Evolutionary conservation across 345 rosid genomes (phyloP).

Genomic region (Lumnitzera littorea): DNA sequence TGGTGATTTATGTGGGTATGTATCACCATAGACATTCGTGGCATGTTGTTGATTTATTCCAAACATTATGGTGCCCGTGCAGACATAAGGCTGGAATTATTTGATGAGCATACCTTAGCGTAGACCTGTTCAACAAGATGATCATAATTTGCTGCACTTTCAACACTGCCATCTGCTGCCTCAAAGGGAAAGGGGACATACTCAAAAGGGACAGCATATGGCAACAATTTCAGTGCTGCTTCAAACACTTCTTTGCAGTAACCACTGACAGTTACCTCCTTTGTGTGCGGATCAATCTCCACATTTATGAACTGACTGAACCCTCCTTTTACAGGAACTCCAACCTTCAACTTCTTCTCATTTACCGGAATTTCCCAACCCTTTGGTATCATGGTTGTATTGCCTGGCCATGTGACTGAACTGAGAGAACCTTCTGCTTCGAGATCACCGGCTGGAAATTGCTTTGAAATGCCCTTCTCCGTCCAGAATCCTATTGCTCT

Average conservation of each 20-base stretch:
- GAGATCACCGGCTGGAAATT: too few species aligned
- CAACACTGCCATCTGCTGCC: too few species aligned
- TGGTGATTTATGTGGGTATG: too few species aligned
- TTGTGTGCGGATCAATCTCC: neutral
- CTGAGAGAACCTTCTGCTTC: slow-evolving; percentile 1
- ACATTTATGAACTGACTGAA: slow-evolving; percentile 25
- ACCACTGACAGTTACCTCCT: neutral
- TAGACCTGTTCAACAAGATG: slow-evolving; percentile 16
- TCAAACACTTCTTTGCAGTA: slow-evolving; percentile 17
- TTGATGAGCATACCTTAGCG: slow-evolving; percentile 10
- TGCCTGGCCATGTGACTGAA: slow-evolving; percentile 19
- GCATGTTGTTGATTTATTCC: too few species aligned
- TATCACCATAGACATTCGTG: too few species aligned
- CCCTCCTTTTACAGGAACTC: slow-evolving; percentile 25
- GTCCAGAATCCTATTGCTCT: slow-evolving; percentile 39
- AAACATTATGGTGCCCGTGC: too few species aligned
- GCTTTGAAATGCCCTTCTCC: neutral
- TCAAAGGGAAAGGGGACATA: too few species aligned
- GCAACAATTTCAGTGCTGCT: slow-evolving; percentile 19
- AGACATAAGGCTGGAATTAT: too few species aligned
- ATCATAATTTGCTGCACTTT: slow-evolving; percentile 12
- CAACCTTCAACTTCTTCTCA: slow-evolving; percentile 20
- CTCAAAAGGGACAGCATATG: slow-evolving; percentile 10
- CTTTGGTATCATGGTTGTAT: slow-evolving; percentile 3
- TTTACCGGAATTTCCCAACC: slow-evolving; percentile 20